Evolutionary conservation across 2,329 filamentous ascomycete species (phyloP).

Genomic region (Alternaria gansuensis): DNA sequence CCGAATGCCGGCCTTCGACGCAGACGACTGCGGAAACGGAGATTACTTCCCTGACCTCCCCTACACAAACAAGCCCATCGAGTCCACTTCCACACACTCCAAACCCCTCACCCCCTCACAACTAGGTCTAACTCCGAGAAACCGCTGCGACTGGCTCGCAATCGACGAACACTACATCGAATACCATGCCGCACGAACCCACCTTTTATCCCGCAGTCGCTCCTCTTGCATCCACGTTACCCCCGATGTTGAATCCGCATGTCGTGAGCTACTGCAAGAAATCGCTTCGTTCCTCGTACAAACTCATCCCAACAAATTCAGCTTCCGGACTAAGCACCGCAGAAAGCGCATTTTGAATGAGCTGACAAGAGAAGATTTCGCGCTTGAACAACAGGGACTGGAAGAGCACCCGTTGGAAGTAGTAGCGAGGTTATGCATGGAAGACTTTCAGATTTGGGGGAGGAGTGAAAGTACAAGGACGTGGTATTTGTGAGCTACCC

Average conservation of each 20-base stretch:
- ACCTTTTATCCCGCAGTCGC: conserved; percentile 53
- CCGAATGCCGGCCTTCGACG: conserved; percentile 36
- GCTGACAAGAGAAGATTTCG: conserved; percentile 57
- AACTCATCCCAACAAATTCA: conserved; percentile 57
- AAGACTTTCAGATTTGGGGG: conserved; percentile 62
- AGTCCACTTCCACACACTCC: not conserved
- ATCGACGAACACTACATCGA: conserved; percentile 59
- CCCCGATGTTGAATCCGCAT: conserved; percentile 57
- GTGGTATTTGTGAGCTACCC: conserved; percentile 56
- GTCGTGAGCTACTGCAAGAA: conserved; percentile 59
- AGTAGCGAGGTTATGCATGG: conserved; percentile 60
- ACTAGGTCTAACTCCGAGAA: conserved; percentile 59
- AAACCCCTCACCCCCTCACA: not conserved
- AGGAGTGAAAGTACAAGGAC: conserved; percentile 56
- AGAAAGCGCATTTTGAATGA: conserved; percentile 52
- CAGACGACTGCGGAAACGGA: conserved; percentile 47
- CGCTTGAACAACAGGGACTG: conserved; percentile 46
- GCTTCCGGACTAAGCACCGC: conserved; percentile 26
- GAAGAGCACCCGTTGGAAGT: conserved; percentile 59
- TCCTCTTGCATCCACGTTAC: conserved; percentile 58
- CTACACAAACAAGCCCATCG: conserved; percentile 22
- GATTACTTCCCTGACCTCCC: conserved; percentile 37
- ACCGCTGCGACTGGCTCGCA: conserved; percentile 59
- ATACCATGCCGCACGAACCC: conserved; percentile 55
- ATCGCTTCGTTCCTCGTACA: conserved; percentile 58